Conservation (phyloP, 2,329 filamentous ascomycete species). For the Xylariaceae sp. region DNA sequence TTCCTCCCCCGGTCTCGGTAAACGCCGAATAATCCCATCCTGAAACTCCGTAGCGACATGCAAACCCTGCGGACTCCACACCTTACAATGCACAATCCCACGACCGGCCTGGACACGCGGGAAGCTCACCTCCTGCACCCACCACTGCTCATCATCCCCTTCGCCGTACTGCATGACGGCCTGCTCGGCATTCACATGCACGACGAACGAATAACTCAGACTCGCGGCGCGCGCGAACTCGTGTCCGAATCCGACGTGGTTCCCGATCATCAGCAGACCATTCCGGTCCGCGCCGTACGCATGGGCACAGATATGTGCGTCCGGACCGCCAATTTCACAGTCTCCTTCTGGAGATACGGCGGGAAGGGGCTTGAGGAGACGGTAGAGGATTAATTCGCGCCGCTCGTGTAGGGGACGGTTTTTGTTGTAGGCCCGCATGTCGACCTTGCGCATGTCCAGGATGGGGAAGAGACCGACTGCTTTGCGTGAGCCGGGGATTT, state of each 20-base stretch:
- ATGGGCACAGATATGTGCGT: conserved; percentile 45
- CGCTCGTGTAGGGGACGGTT: conserved; percentile 39
- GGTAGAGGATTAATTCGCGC: conserved; percentile 47
- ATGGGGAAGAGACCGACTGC: conserved; percentile 43
- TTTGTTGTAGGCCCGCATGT: conserved; percentile 44
- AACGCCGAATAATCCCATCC: conserved; percentile 40
- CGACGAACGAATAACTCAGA: conserved; percentile 47
- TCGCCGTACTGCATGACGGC: conserved; percentile 41
- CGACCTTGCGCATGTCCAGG: conserved; percentile 51
- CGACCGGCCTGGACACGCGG: conserved; percentile 44
- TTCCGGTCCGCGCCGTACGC: conserved; percentile 51
- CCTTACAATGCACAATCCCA: conserved; percentile 44
- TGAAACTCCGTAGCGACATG: conserved; percentile 53
- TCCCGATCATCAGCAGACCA: conserved; percentile 46
- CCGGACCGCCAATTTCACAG: conserved; percentile 32
- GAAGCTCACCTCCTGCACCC: conserved; percentile 49
- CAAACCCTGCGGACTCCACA: conserved; percentile 49
- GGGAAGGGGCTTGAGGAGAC: conserved; percentile 41
- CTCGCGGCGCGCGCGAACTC: conserved; percentile 40
- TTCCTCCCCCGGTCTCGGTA: not conserved
- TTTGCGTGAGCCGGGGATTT: conserved; percentile 28
- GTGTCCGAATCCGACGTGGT: conserved; percentile 44
- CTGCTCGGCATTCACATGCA: conserved; percentile 46
- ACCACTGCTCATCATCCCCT: conserved; percentile 39
- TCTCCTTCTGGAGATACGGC: conserved; percentile 19